A percentile compares a stretch with the other conserved stretches of the same genome.
Conservation (phyloP, 768 basidiomycete genomes). For the Lentinula edodes region DNA sequence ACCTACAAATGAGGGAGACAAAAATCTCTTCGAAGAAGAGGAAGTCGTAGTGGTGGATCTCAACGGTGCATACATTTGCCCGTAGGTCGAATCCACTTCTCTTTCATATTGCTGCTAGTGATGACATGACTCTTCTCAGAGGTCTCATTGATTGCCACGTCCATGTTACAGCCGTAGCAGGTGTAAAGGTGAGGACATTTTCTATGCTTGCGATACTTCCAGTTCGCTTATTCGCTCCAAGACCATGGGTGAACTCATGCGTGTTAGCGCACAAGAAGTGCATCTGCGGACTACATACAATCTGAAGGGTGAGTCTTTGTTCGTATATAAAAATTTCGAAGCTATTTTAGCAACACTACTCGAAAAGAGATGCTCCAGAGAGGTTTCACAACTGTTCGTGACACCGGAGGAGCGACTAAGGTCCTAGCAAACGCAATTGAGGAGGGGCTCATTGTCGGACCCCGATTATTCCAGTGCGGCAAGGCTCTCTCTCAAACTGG, state of each 20-base stretch:
- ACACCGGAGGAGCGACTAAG: conserved; percentile 33
- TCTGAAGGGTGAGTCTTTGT: conserved; percentile 21
- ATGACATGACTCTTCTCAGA: conserved; percentile 7
- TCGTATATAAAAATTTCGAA: too few relatives aligned
- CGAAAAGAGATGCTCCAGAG: conserved; percentile 29
- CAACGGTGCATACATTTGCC: conserved; percentile 30
- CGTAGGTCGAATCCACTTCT: conserved; percentile 16
- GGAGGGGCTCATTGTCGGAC: conserved; percentile 31
- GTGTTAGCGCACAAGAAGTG: conserved; percentile 24
- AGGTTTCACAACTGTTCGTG: conserved; percentile 35
- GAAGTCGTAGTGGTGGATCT: conserved; percentile 21
- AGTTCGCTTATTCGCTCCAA: not conserved
- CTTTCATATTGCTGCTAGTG: not conserved
- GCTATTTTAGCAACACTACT: too few relatives aligned
- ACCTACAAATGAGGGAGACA: conserved; percentile 3
- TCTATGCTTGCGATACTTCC: not conserved
- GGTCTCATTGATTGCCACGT: conserved; percentile 42
- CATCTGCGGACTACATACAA: conserved; percentile 30
- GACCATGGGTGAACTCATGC: conserved; percentile 30
- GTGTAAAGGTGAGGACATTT: conserved; percentile 17
- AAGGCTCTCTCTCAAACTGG: conserved; percentile 34
- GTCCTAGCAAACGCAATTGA: conserved; percentile 29
- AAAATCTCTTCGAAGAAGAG: conserved; percentile 5
- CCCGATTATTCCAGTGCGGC: conserved; percentile 33
- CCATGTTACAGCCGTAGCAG: conserved; percentile 35